Evolutionary conservation across 1,284 basidiomycete species (phyloP).

Genomic region (Irpex sp.): DNA sequence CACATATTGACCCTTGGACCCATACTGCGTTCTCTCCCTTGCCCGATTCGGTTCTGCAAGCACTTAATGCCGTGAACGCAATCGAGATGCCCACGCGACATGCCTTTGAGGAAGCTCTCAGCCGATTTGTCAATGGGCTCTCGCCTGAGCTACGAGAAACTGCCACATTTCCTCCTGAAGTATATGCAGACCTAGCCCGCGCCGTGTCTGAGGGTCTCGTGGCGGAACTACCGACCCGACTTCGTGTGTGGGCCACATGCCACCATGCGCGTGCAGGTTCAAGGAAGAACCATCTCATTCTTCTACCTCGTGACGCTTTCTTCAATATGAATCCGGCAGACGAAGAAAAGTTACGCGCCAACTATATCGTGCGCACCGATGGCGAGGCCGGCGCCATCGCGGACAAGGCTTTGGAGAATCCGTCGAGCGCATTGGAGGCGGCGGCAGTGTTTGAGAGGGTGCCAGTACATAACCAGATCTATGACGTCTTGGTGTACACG

Average conservation of each 20-base stretch:
- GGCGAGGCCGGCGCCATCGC: slow-evolving; percentile 20
- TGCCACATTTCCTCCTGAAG: slow-evolving; percentile 47
- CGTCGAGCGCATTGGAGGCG: slow-evolving; percentile 29
- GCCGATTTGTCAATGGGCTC: slow-evolving; percentile 45
- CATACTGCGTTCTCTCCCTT: slow-evolving; percentile 54
- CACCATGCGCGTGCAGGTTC: slow-evolving; percentile 61
- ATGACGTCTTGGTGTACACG: slow-evolving; percentile 60
- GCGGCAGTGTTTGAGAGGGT: slow-evolving; percentile 50
- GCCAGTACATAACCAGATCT: slow-evolving; percentile 61
- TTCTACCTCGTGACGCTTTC: slow-evolving; percentile 56
- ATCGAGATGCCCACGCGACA: slow-evolving; percentile 55
- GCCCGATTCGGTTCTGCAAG: slow-evolving; percentile 43
- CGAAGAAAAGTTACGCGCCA: slow-evolving; percentile 40
- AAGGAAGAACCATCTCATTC: slow-evolving; percentile 46
- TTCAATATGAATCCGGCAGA: slow-evolving; percentile 44
- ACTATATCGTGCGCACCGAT: slow-evolving; percentile 40
- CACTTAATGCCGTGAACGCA: slow-evolving; percentile 42
- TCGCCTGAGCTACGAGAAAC: slow-evolving; percentile 54
- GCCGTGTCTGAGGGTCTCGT: slow-evolving; percentile 37
- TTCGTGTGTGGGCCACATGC: slow-evolving; percentile 49
- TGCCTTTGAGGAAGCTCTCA: slow-evolving; percentile 45
- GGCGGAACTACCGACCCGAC: slow-evolving; percentile 36
- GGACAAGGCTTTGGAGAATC: slow-evolving; percentile 17
- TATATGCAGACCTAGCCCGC: slow-evolving; percentile 46
- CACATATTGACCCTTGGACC: slow-evolving; percentile 47